A percentile compares a stretch with the other conserved stretches of the same genome.
Conservation (phyloP, 768 basidiomycete species). For the Kwoniella bestiolae region DNA sequence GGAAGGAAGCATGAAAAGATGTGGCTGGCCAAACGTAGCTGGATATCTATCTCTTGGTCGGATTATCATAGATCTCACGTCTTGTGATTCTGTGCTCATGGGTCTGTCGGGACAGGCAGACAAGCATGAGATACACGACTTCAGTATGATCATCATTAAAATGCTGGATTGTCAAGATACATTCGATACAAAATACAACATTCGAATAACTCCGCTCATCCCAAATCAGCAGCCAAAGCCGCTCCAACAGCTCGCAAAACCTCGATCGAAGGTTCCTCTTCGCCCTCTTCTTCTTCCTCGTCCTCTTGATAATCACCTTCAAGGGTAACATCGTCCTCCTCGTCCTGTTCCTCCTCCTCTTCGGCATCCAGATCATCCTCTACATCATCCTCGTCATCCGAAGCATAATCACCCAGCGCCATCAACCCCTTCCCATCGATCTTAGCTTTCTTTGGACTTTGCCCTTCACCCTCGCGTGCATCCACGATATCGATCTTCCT, state of each 20-base stretch:
- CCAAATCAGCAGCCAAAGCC: slow-evolving; percentile 29
- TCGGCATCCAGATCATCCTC: slow-evolving; percentile 54
- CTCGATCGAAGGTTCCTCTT: slow-evolving; percentile 12
- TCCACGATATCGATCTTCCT: not conserved
- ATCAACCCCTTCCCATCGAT: slow-evolving; percentile 19
- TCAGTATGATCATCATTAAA: not conserved
- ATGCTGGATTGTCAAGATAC: not conserved
- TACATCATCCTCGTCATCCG: slow-evolving; percentile 57
- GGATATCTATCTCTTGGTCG: no score
- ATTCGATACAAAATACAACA: slow-evolving; percentile 2
- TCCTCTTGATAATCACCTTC: slow-evolving; percentile 7
- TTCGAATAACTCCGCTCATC: not conserved
- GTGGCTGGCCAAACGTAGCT: no score
- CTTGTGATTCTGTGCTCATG: no score
- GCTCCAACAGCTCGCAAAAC: slow-evolving; percentile 21
- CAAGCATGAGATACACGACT: not conserved
- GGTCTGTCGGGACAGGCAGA: no score
- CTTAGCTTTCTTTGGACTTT: slow-evolving; percentile 12
- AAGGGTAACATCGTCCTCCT: not conserved
- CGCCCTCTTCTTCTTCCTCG: slow-evolving; percentile 5
- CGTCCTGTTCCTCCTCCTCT: slow-evolving; percentile 31
- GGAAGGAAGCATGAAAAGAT: not conserved
- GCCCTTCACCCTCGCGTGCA: not conserved
- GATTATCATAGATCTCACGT: no score
- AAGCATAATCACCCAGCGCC: slow-evolving; percentile 46